Base-by-base conservation (phyloP, 2,329 filamentous ascomycete species). In the Emmonsiellopsis sp. region DNA sequence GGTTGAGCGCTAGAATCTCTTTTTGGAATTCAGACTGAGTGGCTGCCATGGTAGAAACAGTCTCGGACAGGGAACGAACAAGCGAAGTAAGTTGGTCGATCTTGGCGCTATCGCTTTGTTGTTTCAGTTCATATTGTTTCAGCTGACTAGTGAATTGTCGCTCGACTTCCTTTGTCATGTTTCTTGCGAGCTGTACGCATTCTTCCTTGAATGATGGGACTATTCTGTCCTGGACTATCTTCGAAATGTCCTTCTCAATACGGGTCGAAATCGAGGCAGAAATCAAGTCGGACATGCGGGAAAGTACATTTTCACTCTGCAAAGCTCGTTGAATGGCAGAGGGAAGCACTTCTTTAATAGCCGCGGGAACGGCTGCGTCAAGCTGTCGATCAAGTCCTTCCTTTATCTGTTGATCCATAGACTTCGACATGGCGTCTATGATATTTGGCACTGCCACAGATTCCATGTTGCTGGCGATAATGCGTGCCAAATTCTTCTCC, bases 391-490 rank as follows among this genome's bases (percentile, higher is more conserved):
- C 80, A 53, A 96, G 72, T 56, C 83, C 82, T 58, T 81, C 77
- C 53, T 82, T 79, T 27, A 97, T 76, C 65, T 88, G 83, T 57
- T 86, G 84, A 52, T 85, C 80, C 32, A 95, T 77, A 4, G 85
- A 79, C 56, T 82, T 80, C 44, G 81, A 77, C 11, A 87, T 83
- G 42, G 84, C 77, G 50, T 84, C 79, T 42, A 83, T 80, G 53
- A 97, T 74, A 34, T 84, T 77, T 9, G 93, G 92, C 51, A 95
- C 75, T 44, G 96, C 82, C 11, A 83, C 78, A 53, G 83, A 78
- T 56, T 88, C 81, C 59, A 95, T 88, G 67, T 87, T 86, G 47
- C 83, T 79, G 46, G 82, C 81, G 49, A 95, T 84, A 60, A 95
- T 87, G 56, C 83, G 84, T 56, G 83, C 78, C 39, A 96, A 78